A percentile compares a stretch with the other conserved stretches of the same genome.
phyloP scores from a whole-genome alignment of 2,329 filamentous ascomycete species.

The Xylaria arbuscula region DNA sequence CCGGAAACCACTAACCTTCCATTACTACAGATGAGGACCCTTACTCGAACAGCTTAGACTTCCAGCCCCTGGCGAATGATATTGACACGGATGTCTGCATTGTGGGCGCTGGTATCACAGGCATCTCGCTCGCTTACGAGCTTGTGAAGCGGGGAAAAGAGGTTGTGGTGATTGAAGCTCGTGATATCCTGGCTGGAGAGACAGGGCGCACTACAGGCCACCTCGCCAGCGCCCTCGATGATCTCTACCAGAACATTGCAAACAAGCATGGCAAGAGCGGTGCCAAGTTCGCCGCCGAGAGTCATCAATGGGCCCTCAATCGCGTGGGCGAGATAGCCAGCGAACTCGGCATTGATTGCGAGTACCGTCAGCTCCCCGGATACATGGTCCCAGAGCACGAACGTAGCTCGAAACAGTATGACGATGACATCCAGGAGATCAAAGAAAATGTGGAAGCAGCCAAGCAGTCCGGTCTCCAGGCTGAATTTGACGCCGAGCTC shows the following conservation, averaged over 20 bases:
- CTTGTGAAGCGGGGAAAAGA: background rate
- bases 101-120: background rate
- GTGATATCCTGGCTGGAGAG: background rate
- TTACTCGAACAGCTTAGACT: background rate
- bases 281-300: background rate
- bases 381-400: background rate
- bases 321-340: background rate
- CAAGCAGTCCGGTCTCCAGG: background rate
- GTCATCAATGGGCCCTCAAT: background rate
- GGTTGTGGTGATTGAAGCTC: background rate
- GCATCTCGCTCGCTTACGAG: background rate
- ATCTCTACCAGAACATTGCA: background rate
- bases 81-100: background rate
- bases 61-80: background rate
- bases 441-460: background rate
- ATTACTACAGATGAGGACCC: background rate
- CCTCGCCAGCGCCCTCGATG: background rate
- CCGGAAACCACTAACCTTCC: background rate
- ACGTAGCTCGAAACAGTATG: background rate
- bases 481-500: background rate
- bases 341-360: background rate
- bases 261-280: background rate
- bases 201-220: background rate
- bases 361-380: background rate
- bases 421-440: background rate